Conservation (phyloP, 352 stramenopile species). For the Globisporangium sylvaticum region DNA sequence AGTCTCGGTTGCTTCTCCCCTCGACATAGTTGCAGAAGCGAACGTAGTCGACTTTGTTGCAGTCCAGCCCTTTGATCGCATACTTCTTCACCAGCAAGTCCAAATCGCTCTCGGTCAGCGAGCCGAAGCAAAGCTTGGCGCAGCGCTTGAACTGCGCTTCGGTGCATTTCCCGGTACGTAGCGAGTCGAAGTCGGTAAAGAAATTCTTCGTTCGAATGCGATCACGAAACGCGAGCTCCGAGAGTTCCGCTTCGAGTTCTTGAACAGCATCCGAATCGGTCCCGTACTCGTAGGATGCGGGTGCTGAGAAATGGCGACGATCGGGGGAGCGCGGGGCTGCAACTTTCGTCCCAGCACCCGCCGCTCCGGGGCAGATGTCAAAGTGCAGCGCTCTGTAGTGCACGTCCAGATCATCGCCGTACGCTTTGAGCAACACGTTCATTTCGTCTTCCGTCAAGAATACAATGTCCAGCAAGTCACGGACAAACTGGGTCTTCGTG, state of each 20-base stretch:
- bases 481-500: slow-evolving; percentile 73
- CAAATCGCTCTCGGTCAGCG: slow-evolving; percentile 59
- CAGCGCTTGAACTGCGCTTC: slow-evolving; percentile 77
- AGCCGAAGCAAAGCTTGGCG: slow-evolving; percentile 71
- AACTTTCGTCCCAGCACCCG: slow-evolving; percentile 21
- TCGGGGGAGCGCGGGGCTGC: slow-evolving; percentile 45
- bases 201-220: slow-evolving; percentile 84
- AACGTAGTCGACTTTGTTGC: slow-evolving; percentile 72
- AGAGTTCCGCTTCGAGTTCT: slow-evolving; percentile 54
- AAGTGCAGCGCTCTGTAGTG: slow-evolving; percentile 74
- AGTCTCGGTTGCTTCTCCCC: slow-evolving; percentile 30
- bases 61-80: slow-evolving; percentile 31
- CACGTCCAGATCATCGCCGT: slow-evolving; percentile 69
- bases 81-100: slow-evolving; percentile 63
- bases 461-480: slow-evolving; percentile 66
- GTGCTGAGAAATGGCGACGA: slow-evolving; percentile 41
- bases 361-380: slow-evolving; percentile 53
- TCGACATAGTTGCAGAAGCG: slow-evolving; percentile 68
- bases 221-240: slow-evolving; percentile 55
- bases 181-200: slow-evolving; percentile 78
- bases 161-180: slow-evolving; percentile 71
- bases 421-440: slow-evolving; percentile 59
- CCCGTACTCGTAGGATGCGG: slow-evolving; percentile 15
- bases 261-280: slow-evolving; percentile 1
- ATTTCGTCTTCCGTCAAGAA: slow-evolving; percentile 49